Percentiles rank a stretch among this genome's conserved stretches.
phyloP scores from a whole-genome alignment of 441 rosid species.

The Erodium texanum region DNA sequence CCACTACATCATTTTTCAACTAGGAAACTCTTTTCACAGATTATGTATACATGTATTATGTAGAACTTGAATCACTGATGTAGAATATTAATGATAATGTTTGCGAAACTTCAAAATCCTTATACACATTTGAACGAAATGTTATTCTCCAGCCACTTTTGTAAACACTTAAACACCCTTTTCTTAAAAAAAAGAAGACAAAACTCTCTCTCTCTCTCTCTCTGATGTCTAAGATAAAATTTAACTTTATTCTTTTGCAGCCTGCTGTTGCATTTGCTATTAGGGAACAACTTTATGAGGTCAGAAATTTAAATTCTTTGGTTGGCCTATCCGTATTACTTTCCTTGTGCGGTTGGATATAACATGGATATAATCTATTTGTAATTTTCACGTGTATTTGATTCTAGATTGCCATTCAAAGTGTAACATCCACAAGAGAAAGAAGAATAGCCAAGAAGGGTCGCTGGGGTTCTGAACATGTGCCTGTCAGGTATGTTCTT shows the following conservation, averaged over 20 bases:
- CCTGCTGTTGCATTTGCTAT: constrained; percentile 91
- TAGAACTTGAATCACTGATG: background rate
- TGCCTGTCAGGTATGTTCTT: constrained; percentile 43
- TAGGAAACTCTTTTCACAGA: constrained; percentile 1
- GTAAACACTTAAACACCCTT: background rate
- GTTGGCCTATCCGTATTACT: background rate
- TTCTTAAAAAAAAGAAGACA: background rate
- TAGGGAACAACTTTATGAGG: constrained; percentile 92
- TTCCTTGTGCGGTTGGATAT: background rate
- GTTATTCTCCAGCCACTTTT: background rate
- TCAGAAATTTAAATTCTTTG: constrained; percentile 13
- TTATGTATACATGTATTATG: background rate
- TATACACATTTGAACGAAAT: background rate
- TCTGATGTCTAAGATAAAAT: no score
- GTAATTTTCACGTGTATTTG: constrained; percentile 16
- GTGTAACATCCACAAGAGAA: constrained; percentile 80
- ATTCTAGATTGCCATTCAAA: constrained; percentile 69
- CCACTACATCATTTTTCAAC: background rate
- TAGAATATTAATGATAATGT: background rate
- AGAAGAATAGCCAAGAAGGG: constrained; percentile 76
- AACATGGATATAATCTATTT: background rate
- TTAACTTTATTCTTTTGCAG: constrained; percentile 28
- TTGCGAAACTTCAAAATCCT: background rate
- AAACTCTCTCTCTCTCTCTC: background rate
- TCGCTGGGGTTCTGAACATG: constrained; percentile 61